Conservation (phyloP, 2,329 filamentous ascomycete genomes). For the Ceratocystis huliohia region DNA sequence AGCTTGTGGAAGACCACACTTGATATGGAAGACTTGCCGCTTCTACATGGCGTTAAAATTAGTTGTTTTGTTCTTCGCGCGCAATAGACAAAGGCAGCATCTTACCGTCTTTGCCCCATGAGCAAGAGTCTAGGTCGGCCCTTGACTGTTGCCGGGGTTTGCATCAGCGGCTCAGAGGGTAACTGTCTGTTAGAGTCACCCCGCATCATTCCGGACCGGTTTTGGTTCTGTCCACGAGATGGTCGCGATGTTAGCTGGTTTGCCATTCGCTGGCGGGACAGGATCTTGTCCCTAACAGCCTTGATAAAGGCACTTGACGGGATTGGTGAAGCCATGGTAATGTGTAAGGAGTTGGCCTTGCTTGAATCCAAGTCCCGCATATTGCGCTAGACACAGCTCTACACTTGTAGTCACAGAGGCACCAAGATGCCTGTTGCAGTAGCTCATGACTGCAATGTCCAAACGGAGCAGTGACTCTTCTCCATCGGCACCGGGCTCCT, state of each 20-base stretch:
- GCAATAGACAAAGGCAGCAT: slow-evolving; percentile 10
- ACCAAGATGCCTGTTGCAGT: not conserved
- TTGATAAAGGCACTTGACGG: not conserved
- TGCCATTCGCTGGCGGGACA: slow-evolving; percentile 12
- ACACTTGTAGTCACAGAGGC: not conserved
- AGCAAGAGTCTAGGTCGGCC: slow-evolving; percentile 75
- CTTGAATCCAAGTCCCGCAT: not conserved
- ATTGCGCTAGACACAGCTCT: not conserved
- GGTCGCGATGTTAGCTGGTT: slow-evolving; percentile 21
- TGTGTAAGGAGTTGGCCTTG: not conserved
- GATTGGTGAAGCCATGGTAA: not conserved
- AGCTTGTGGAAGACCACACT: slow-evolving; percentile 99
- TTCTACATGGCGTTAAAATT: slow-evolving; percentile 41
- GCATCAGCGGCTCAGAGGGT: slow-evolving; percentile 33
- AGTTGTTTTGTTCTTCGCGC: not conserved
- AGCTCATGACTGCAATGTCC: not conserved
- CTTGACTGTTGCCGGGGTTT: slow-evolving; percentile 31
- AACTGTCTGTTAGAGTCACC: slow-evolving; percentile 37
- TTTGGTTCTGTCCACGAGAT: slow-evolving; percentile 45
- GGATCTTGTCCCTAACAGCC: not conserved
- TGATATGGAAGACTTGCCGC: slow-evolving; percentile 94
- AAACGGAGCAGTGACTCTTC: not conserved
- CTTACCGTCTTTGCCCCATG: slow-evolving; percentile 89
- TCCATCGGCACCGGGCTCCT: not conserved
- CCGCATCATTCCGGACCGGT: slow-evolving; percentile 37